phyloP scores from a whole-genome alignment of 2,329 filamentous ascomycete genomes.

The Penicillium sp. region DNA sequence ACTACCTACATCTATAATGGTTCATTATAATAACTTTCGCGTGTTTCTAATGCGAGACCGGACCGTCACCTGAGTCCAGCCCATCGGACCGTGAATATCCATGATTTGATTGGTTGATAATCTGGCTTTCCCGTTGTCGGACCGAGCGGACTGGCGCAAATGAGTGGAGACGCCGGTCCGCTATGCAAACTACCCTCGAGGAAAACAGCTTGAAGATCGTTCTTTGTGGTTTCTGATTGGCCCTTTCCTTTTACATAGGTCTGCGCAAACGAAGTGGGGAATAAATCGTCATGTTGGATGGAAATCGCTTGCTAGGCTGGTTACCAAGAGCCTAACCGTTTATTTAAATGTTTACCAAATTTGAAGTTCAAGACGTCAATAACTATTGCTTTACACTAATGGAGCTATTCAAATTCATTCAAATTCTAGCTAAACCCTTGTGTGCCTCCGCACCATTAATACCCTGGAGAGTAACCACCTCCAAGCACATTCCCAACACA shows the following conservation, averaged over 20 bases:
- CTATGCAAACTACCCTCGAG: neutral
- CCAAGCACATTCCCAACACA: slow-evolving; percentile 43
- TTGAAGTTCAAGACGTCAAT: neutral
- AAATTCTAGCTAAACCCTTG: slow-evolving; percentile 30
- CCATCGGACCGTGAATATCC: neutral
- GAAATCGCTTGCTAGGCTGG: no score
- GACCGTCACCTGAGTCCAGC: neutral
- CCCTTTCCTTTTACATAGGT: no score
- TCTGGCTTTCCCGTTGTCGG: neutral
- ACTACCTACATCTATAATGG: no score
- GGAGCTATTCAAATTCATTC: neutral
- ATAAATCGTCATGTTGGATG: no score
- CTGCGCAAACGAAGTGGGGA: no score
- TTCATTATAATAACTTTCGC: neutral
- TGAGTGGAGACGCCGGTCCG: neutral
- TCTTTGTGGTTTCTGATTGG: no score
- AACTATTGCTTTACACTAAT: neutral
- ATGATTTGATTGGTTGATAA: neutral
- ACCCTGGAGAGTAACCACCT: slow-evolving; percentile 32
- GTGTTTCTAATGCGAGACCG: neutral
- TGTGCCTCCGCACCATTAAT: slow-evolving; percentile 33
- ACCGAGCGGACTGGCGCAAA: neutral
- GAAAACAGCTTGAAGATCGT: no score
- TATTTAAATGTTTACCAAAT: no score
- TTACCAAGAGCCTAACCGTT: no score